phyloP scores from a whole-genome alignment of 2,329 filamentous ascomycete genomes.

The Exophiala bonariae region DNA sequence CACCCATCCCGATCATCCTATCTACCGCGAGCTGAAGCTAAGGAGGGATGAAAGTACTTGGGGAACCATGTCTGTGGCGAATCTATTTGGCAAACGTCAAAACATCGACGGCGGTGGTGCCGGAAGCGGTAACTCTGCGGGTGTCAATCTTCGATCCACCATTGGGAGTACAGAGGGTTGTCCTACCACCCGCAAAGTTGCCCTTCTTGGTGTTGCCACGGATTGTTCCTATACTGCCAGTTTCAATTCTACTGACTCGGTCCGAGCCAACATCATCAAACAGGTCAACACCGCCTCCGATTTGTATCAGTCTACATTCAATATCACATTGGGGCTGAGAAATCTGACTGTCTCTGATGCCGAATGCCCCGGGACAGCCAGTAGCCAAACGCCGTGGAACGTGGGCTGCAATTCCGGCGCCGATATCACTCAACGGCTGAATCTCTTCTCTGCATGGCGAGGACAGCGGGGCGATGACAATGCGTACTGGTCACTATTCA shows the following conservation, averaged over 20 bases:
- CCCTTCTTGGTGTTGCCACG: slow-evolving; percentile 85
- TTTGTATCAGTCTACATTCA: slow-evolving; percentile 88
- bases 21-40: slow-evolving; percentile 48
- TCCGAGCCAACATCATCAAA: slow-evolving; percentile 73
- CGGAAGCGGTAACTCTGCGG: slow-evolving; percentile 71
- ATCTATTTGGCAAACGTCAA: slow-evolving; percentile 70
- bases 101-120: slow-evolving; percentile 62
- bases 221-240: slow-evolving; percentile 83
- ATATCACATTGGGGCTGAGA: slow-evolving; percentile 86
- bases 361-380: slow-evolving; percentile 70
- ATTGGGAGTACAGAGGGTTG: slow-evolving; percentile 86
- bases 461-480: slow-evolving; percentile 75
- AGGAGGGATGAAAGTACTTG: slow-evolving; percentile 56
- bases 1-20: slow-evolving; percentile 66
- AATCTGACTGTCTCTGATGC: slow-evolving; percentile 77
- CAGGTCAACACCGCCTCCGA: slow-evolving; percentile 84
- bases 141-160: slow-evolving; percentile 72
- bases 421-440: slow-evolving; percentile 75
- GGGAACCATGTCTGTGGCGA: slow-evolving; percentile 61
- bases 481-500: slow-evolving; percentile 90
- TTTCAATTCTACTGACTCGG: slow-evolving; percentile 67
- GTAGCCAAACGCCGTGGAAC: slow-evolving; percentile 78
- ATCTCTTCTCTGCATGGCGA: slow-evolving; percentile 86
- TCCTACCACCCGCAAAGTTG: slow-evolving; percentile 85
- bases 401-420: slow-evolving; percentile 63